These are phyloP conservation scores for Verticillium isaacii DNA, from an alignment of 2,329 filamentous ascomycete genomes.

Conservation along the genomic window DNA sequence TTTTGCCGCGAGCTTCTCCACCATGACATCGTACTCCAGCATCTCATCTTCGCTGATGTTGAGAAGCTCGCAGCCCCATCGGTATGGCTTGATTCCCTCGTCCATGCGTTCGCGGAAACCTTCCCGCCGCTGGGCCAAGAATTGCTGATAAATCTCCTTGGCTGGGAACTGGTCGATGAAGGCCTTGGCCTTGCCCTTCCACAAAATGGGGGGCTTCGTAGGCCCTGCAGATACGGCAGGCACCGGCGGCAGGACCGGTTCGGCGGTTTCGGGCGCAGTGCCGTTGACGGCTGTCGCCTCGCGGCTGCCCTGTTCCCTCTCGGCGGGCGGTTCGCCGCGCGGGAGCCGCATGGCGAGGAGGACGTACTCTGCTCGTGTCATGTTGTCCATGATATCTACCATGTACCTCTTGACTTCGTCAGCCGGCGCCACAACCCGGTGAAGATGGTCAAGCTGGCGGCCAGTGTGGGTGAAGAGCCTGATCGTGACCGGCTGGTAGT, in stretches of 20 bases:
- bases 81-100: neutral
- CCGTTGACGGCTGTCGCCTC: neutral
- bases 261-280: neutral
- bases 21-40: neutral
- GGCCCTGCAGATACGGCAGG: constrained; percentile 4
- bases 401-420: constrained; percentile 63
- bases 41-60: neutral
- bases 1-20: neutral
- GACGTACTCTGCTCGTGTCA: constrained; percentile 64
- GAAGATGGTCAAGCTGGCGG: constrained; percentile 55
- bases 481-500: constrained; percentile 71
- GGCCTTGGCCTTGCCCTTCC: constrained; percentile 8
- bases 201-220: constrained; percentile 10
- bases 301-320: constrained; percentile 17
- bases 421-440: constrained; percentile 55
- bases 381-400: constrained; percentile 66
- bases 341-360: constrained; percentile 63
- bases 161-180: constrained; percentile 8
- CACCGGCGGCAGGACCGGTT: neutral
- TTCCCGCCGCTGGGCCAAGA: constrained; percentile 8
- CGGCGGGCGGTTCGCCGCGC: constrained; percentile 31
- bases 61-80: neutral
- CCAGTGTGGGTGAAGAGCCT: constrained; percentile 50
- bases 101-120: neutral
- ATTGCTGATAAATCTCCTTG: constrained; percentile 12